A percentile compares a stretch with the other conserved stretches of the same genome.
Evolutionary conservation across 2,329 filamentous ascomycete species (phyloP).

Genomic region (Trichoderma harzianum): DNA sequence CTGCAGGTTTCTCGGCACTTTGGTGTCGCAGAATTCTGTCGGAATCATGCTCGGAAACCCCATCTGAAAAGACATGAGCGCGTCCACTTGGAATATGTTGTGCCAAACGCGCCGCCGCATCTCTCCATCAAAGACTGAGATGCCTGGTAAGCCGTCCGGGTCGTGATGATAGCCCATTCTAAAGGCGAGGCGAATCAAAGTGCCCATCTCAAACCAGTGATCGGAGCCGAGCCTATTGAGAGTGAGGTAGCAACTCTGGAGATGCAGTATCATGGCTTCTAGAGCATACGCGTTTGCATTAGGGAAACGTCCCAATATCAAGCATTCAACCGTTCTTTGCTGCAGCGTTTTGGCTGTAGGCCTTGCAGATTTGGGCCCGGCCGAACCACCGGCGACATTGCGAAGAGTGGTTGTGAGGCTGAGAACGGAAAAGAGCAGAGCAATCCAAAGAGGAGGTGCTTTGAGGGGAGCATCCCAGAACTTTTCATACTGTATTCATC

Average conservation of each 20-base stretch:
- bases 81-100: constrained; percentile 1
- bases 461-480: constrained; percentile 2
- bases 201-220: constrained; percentile 11
- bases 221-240: not conserved
- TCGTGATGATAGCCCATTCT: constrained; percentile 4
- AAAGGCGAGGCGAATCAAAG: constrained; percentile 1
- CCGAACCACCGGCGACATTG: not conserved
- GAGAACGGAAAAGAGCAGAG: not conserved
- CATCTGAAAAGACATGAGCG: constrained; percentile 8
- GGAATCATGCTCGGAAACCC: constrained; percentile 6
- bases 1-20: constrained; percentile 5
- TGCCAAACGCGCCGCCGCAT: constrained; percentile 9
- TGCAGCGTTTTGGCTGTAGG: not conserved
- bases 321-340: not conserved
- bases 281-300: not conserved
- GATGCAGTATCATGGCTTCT: not conserved
- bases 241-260: not conserved
- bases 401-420: not conserved
- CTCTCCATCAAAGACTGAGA: constrained; percentile 7
- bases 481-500: not conserved
- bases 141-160: not conserved
- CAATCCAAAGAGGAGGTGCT: not conserved
- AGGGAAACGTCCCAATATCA: not conserved
- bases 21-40: constrained; percentile 6
- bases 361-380: not conserved